Evolutionary conservation across 306 rosid species (phyloP).

Genomic region (Acacia crassicarpa): DNA sequence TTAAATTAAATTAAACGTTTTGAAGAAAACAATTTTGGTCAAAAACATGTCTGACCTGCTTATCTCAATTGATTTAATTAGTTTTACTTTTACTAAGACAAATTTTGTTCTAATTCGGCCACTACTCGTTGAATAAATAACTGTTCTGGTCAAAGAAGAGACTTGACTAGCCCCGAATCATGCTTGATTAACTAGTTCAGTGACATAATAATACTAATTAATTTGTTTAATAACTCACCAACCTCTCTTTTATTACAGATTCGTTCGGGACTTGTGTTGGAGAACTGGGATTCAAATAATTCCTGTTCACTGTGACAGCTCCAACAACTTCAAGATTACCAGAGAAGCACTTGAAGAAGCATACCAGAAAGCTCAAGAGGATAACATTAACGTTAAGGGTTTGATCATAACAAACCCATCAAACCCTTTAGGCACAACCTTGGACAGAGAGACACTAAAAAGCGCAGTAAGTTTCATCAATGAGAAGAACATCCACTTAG

Average conservation of each 20-base stretch:
- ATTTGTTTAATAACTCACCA: neutral
- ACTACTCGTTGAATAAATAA: neutral
- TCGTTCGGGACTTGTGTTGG: conserved; percentile 76
- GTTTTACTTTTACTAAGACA: neutral
- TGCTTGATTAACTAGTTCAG: neutral
- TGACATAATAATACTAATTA: neutral
- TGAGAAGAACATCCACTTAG: conserved; percentile 69
- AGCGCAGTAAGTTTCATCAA: conserved; percentile 64
- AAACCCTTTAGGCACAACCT: conserved; percentile 76
- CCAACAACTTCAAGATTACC: conserved; percentile 71
- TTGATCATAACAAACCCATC: conserved; percentile 86
- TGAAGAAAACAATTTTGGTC: neutral
- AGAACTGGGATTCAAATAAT: conserved; percentile 65
- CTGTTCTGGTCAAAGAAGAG: conserved; percentile 21
- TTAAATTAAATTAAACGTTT: neutral
- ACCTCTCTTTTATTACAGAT: conserved; percentile 47
- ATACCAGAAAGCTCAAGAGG: conserved; percentile 54
- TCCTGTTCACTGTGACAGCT: conserved; percentile 70
- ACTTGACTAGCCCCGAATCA: neutral
- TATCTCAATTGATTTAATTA: neutral
- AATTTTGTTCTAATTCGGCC: neutral
- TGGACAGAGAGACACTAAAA: conserved; percentile 59
- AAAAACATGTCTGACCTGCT: neutral
- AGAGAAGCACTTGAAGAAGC: conserved; percentile 66
- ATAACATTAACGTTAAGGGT: conserved; percentile 70